Percentiles rank a stretch among this genome's conserved stretches.
Conservation (phyloP, 768 basidiomycete species). For the Pluteus cervinus region DNA sequence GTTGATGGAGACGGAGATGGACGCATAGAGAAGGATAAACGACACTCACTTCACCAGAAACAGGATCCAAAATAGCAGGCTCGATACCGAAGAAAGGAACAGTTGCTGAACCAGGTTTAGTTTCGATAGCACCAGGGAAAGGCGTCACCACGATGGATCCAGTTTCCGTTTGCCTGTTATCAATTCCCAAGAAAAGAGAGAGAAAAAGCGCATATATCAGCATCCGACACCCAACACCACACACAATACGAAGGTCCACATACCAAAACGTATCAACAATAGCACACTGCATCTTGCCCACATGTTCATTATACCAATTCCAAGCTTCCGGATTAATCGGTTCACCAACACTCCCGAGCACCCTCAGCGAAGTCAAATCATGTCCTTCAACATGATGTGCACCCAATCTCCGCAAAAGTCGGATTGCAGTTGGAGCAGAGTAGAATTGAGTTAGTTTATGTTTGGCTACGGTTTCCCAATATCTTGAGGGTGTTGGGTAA, state of each 20-base stretch:
- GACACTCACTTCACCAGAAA: slow-evolving; percentile 53
- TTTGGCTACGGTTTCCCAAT: slow-evolving; percentile 94
- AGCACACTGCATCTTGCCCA: slow-evolving; percentile 82
- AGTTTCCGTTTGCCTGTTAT: slow-evolving; percentile 88
- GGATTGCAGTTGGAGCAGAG: slow-evolving; percentile 91
- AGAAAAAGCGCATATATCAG: too few relatives aligned
- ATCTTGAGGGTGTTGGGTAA: slow-evolving; percentile 92
- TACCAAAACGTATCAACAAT: slow-evolving; percentile 91
- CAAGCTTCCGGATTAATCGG: slow-evolving; percentile 99
- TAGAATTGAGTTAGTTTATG: slow-evolving; percentile 96
- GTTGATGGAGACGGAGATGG: too few relatives aligned
- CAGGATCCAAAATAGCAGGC: slow-evolving; percentile 80
- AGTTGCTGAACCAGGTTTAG: slow-evolving; percentile 94
- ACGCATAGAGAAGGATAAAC: neutral
- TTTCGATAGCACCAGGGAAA: slow-evolving; percentile 92
- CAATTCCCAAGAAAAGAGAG: too few relatives aligned
- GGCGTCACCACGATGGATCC: slow-evolving; percentile 94
- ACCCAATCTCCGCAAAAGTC: slow-evolving; percentile 76
- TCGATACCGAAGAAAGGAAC: slow-evolving; percentile 98
- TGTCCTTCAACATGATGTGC: slow-evolving; percentile 78
- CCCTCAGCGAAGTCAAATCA: slow-evolving; percentile 78
- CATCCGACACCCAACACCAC: slow-evolving; percentile 9
- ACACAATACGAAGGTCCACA: slow-evolving; percentile 14
- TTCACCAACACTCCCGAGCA: slow-evolving; percentile 92
- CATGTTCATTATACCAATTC: slow-evolving; percentile 98